Base-by-base conservation (phyloP, 345 rosid species). In the Viola odorata region DNA sequence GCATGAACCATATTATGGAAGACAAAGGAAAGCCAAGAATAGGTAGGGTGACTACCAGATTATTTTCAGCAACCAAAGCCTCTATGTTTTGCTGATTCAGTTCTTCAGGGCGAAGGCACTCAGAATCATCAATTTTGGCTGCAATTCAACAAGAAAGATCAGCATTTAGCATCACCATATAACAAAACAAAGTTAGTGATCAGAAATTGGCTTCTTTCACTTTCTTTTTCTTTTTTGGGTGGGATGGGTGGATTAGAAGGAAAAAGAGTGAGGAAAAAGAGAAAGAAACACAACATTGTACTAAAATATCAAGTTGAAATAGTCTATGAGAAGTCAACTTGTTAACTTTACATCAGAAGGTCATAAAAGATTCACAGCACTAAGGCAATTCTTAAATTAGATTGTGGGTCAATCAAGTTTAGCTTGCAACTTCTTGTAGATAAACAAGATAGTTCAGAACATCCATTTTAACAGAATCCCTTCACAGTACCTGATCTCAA, bases 11-110 rank as follows among this genome's bases (percentile, higher is more conserved):
- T 23, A 23, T 23, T 23, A 41, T 17, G 37, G 42, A 44, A 39
- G 44, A 12, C 58, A 50, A 36, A 48, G 12, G 40, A 3, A 50
- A 15, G 50, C 15, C 37, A 58, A 59, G 9, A 69, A 58, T 16
- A 44, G 52, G 45, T 55, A 42, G 49, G 16, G 37, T 13, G 38
- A 38, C 53, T 81, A 92, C 98, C 96, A 90, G 84, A 73, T 94
- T 90, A 73, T 79, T 90, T 80, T 94, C 99, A 44, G 99, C 99
- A 60, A 94, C 96, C 71, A 94, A 76, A 48, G 97, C 99, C 79
- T 94, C 99, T 66, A 94, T 94, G 63, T 94, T 94, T 74, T 87
- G 97, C 70, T 94, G 99, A 82, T 94, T 94, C 60, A 94, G 72
- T 74, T 94, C 97, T 78, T 94, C 99, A 53, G 97, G 99, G 55